phyloP scores from a whole-genome alignment of 768 basidiomycete species.

The Lepiota venenata region DNA sequence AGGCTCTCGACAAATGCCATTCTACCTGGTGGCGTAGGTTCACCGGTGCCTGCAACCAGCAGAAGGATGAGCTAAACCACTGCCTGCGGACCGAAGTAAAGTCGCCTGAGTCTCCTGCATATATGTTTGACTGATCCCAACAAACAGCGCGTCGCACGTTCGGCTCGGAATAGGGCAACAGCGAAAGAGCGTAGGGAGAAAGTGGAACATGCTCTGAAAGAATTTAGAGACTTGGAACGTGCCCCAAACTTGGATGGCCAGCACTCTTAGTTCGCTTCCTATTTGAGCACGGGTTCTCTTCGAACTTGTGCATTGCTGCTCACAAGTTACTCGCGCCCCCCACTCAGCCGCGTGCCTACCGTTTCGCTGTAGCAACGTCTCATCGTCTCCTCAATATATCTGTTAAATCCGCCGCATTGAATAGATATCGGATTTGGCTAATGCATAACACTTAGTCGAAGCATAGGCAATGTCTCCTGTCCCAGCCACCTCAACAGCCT shows the following conservation, averaged over 20 bases:
- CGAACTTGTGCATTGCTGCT: too few species aligned
- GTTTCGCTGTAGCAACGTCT: slow-evolving; percentile 21
- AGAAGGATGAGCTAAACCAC: slow-evolving; percentile 63
- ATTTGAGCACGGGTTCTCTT: not conserved
- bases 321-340: too few species aligned
- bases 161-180: slow-evolving; percentile 52
- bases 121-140: slow-evolving; percentile 10
- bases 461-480: too few species aligned
- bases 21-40: slow-evolving; percentile 57
- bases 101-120: slow-evolving; percentile 4
- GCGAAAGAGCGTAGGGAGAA: slow-evolving; percentile 57
- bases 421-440: slow-evolving; percentile 7
- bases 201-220: slow-evolving; percentile 57
- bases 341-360: too few species aligned
- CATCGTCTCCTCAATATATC: not conserved
- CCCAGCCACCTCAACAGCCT: too few species aligned
- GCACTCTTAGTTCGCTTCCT: slow-evolving; percentile 13
- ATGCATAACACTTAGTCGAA: not conserved
- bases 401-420: not conserved
- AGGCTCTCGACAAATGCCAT: slow-evolving; percentile 75
- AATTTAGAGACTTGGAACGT: slow-evolving; percentile 48
- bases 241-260: not conserved
- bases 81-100: slow-evolving; percentile 71
- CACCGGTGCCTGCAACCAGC: slow-evolving; percentile 66
- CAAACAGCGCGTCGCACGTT: slow-evolving; percentile 54